Base-by-base conservation (phyloP, 148 eudicot genomes). In the Arbutus unedo region DNA sequence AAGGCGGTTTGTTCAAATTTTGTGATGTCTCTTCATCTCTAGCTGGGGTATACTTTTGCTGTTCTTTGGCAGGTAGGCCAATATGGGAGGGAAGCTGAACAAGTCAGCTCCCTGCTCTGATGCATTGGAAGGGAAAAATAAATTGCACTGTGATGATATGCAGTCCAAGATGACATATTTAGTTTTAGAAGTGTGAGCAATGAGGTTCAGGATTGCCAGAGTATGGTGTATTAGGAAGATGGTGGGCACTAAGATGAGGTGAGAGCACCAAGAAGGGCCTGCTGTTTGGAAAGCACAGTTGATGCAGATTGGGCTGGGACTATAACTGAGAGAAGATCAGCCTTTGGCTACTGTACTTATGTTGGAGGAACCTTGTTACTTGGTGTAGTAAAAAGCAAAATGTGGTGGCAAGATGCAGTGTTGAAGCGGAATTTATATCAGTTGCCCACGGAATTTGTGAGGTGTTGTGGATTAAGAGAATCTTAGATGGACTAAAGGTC, bases 41-140 rank as follows among this genome's bases (percentile, higher is more conserved):
- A 70, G 11, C 74, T 70, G 21, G 48, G 48, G 47, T 70, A 43
- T 13, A 15, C 18, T n/a, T 70, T 70, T 15, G 31, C 73, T 13
- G 3, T 74, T 57, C 19, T 74, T 19, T 74, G 77, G 48, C 74
- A 38, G 74, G 74, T n/a, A 15, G 74, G 38, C 48, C 48, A 38
- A 66, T 11, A 38, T 41, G 54, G 54, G 54, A 43, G 54, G 54
- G 54, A 43, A 41, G 48, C 74, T 70, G 45, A 43, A 43, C 48
- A 43, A 13, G n/a, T 70, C 74, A 43, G 48, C 74, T 70, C 48
- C 74, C 48, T 70, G 48, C 74, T 43, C 47, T 68, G 74, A 68
- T 38, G 31, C 19, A 38, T 68, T 68, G 47, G 8, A 68, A 68
- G 47, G 47, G 3, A 70, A 70, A 70, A 15, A 16, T 19, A 43